Evolutionary conservation across 129 eudicot genomes (phyloP), one percentile per base, ranked within the genome.

Genomic region (Tanacetum coccineum): DNA sequence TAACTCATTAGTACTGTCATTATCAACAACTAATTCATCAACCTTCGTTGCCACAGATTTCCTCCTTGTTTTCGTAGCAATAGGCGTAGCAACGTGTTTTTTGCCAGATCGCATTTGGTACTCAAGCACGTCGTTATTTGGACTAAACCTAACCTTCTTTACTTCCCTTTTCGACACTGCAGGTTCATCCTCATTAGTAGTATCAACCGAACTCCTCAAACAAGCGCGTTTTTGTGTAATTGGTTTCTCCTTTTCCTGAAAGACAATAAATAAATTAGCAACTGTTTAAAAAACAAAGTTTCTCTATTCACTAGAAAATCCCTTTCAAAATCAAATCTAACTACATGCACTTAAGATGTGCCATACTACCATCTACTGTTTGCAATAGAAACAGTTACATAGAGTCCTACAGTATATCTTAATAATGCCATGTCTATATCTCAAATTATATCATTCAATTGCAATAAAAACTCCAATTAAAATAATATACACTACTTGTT

Each of bases 101-200:
- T 42, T 53, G 12, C 48, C 82, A 73, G 70, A 65, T 32, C 56
- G 46, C 47, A 6, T 47, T 61, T 70, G 76, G 68, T 81, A 80
- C 71, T 79, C 88, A 67, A 90, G 18, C 62, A 73, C 19, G 46
- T 85, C 85, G 72, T 77, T 79, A 20, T 71, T 66, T 26, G 89
- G 87, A 84, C 95, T 86, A 82, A 90, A 90, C 70, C 78, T 82
- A 36, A 87, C 97, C 79, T 86, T 90, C 88, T 90, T 90, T 14
- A 26, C 14, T 67, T 78, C 72, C 75, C 75, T 86, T 74, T 70
- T 67, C n/a, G 44, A 71, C 52, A 22, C 75, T 68, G 63, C 82
- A 66, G 68, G 72, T 12, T 79, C 88, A 50, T 15, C 73, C 55
- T 74, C 85, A 50, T 68, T 60, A 25, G 25, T 69, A 22, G 70